phyloP scores from a whole-genome alignment of 2,329 filamentous ascomycete genomes.

The Sporothrix dimorphospora region DNA sequence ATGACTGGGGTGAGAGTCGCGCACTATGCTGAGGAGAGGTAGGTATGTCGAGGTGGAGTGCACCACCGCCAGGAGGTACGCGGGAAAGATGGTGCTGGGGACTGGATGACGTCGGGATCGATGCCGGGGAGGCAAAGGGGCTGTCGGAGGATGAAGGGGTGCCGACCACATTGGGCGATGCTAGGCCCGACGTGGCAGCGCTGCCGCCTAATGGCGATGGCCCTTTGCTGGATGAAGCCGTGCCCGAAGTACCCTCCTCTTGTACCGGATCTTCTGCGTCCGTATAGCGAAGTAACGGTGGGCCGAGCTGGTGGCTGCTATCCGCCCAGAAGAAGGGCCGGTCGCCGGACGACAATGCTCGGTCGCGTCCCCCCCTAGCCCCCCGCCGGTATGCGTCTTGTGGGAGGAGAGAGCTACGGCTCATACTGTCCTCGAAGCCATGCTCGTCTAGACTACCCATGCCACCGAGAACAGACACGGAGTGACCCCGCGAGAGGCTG shows the following conservation, averaged over 20 bases:
- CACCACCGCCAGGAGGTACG: background rate
- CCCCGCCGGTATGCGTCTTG: slow-evolving; percentile 7
- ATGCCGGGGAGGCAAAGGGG: background rate
- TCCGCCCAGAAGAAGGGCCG: slow-evolving; percentile 37
- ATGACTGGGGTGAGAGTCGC: slow-evolving; percentile 47
- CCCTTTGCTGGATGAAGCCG: background rate
- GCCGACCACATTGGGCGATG: background rate
- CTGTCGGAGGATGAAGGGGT: background rate
- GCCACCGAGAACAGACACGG: slow-evolving; percentile 41
- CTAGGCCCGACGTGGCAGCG: background rate
- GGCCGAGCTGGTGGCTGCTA: slow-evolving; percentile 15
- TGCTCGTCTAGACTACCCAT: background rate
- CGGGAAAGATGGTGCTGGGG: slow-evolving; percentile 7
- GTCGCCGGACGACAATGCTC: slow-evolving; percentile 54
- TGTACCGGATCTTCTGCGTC: slow-evolving; percentile 1
- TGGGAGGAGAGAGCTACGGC: slow-evolving; percentile 32
- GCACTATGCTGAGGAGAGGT: slow-evolving; percentile 15
- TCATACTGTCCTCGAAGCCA: slow-evolving; percentile 27
- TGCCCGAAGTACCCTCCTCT: background rate
- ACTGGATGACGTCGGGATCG: too few relatives aligned
- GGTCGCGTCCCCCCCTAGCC: slow-evolving; percentile 38
- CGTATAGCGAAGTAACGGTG: slow-evolving; percentile 14
- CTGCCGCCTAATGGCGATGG: background rate
- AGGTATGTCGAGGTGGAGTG: slow-evolving; percentile 53
- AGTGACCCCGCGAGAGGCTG: slow-evolving; percentile 17